phyloP scores from a whole-genome alignment of 176 grass and related monocot species.

The Guadua angustifolia region DNA sequence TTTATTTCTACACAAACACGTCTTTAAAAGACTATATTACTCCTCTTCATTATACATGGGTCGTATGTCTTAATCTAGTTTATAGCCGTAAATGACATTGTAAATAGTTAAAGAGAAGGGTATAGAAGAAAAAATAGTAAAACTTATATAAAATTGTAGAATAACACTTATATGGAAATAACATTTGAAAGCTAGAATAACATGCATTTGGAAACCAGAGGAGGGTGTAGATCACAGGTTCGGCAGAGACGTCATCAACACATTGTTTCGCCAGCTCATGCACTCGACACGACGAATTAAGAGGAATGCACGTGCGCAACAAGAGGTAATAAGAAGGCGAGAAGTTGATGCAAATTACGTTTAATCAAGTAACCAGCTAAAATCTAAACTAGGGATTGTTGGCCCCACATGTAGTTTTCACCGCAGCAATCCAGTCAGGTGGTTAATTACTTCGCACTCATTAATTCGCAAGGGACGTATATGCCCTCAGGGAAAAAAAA shows the following conservation, averaged over 20 bases:
- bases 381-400: constrained; percentile 16
- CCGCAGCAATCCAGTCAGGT: background rate
- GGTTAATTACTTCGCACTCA: constrained; percentile 11
- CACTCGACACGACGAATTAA: background rate
- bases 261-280: constrained; percentile 9
- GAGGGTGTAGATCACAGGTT: background rate
- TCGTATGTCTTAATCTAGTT: no score
- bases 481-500: background rate
- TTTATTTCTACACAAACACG: no score
- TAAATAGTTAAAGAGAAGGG: no score
- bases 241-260: background rate
- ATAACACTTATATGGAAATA: no score
- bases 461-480: background rate
- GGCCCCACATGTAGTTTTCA: background rate
- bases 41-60: no score
- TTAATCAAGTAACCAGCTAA: constrained; percentile 30
- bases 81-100: no score
- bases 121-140: no score
- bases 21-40: no score
- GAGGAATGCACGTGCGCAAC: constrained; percentile 6
- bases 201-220: no score
- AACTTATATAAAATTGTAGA: no score
- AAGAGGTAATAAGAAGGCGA: constrained; percentile 13
- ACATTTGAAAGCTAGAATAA: no score
- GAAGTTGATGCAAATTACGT: constrained; percentile 8